Base-by-base conservation (phyloP, 2,329 filamentous ascomycete genomes). In the Epichloe uncinata region DNA sequence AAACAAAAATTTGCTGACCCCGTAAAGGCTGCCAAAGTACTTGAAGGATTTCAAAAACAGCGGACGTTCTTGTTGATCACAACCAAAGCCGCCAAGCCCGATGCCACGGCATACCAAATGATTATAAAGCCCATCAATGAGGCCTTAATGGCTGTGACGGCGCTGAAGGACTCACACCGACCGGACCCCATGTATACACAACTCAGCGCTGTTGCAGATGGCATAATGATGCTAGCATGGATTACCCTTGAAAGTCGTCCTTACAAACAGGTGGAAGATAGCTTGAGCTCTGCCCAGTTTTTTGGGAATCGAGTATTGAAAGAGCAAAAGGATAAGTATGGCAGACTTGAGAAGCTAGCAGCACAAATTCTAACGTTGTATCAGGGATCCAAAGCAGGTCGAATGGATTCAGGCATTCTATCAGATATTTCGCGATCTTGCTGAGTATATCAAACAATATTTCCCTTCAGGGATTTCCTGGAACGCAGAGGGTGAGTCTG, bases 381-480 rank as follows among this genome's bases (percentile, higher is more conserved):
- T 38, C 47, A 93, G 87, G 70, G 87, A 91, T 60, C 76, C 79
- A 50, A 79, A 81, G 59, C 86, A 96, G 60, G 77, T 90, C 50
- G 84, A 93, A 62, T 98, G 90, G 81, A 81, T 96, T 35, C 86
- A 91, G 61, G 75, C 88, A n/a, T 96, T 94, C 71, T 95, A 95
- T 68, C 82, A 84, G 60, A 78, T 96, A 52, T 94, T 95, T 73
- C 86, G 84, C 59, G 82, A 89, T 33, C 80, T 98, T 42, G 73
- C 81, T 51, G 82, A 84, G 47, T 96, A 94, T 64, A 81, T 93
- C 57, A 91, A 91, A 70, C 81, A 87, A 59, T 81, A 91, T 64
- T 94, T 87, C 64, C 71, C 81, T 16, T 80, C 75, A 45, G 91
- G 90, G 45, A 77, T 97, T 52, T 78, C 79, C 5, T 98, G 93